Evolutionary conservation across 2,329 filamentous ascomycete species (phyloP), one percentile per base, ranked within the genome.

Genomic region (Thermoascus crustaceus): DNA sequence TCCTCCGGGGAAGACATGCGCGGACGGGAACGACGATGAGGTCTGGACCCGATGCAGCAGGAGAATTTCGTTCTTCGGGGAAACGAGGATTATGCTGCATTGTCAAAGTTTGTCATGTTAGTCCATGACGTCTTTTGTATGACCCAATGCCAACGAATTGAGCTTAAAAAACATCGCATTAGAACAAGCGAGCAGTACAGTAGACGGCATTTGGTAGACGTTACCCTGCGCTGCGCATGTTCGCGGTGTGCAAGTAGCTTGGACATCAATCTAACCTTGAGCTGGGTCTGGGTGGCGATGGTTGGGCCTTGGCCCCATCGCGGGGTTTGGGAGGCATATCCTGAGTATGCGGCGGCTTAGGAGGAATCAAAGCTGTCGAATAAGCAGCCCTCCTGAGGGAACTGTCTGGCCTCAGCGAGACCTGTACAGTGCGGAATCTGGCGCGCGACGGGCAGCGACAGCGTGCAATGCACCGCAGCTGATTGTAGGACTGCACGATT

Each of bases 1-100:
- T 4, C 91, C 91, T 21, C 91, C 91, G 0, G 91, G 89, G 48
- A 98, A 98, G 41, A 98, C 91, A 54, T 96, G 87, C 0, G 89
- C 91, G 0, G 85, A 89, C 3, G 89, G 76, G 53, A 95, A 96
- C 2, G 87, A 82, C 1, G 76, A 78, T 0, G 85, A 91, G 1
- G 82, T 86, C 45, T 80, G 73, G 2, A 94, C 85, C 43, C 91
- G 80, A 58, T 87, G 87, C 6, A 96, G 76, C 11, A 96, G 76
- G 1, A 98, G 73, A 30, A 96, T 77, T 57, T 94, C 79, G 58
- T 96, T 95, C 33, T 73, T 71, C 0, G 87, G 82, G 0, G 91
- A 95, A 31, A 98, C 69, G 9, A 96, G 72, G 21, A 96, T 68
- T 30, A 96, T 78, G 47, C 85, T 93, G 39, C 42, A 31, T 7